Conservation (phyloP, 441 rosid species). For the Isatis lusitanica region DNA sequence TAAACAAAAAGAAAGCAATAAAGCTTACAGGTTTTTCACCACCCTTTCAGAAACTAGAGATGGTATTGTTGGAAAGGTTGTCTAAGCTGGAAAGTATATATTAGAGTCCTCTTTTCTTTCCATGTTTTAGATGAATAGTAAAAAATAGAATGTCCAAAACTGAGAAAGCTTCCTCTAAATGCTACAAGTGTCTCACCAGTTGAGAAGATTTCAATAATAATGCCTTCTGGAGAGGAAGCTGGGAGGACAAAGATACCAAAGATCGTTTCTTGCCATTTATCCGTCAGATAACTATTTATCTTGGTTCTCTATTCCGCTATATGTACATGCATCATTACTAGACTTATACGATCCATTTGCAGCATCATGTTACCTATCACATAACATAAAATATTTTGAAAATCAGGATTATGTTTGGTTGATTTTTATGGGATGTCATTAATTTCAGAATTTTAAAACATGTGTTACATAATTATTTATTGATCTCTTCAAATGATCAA, state of each 20-base stretch:
- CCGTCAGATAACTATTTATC: background rate
- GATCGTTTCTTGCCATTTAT: background rate
- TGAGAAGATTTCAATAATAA: background rate
- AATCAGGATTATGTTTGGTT: no score
- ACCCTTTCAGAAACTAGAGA: constrained; percentile 27
- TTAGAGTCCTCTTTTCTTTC: background rate
- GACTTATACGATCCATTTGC: background rate
- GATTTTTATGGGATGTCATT: no score
- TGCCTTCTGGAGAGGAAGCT: background rate
- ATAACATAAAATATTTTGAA: no score
- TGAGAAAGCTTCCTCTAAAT: constrained; percentile 27
- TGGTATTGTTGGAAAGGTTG: fast-evolving
- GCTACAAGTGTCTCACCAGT: background rate
- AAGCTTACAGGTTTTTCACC: background rate
- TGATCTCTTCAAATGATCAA: no score
- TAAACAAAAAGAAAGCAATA: background rate
- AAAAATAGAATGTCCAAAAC: background rate
- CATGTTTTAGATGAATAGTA: background rate
- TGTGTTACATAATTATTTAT: no score
- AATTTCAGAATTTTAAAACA: no score
- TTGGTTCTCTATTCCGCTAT: background rate
- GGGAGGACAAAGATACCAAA: constrained; percentile 7
- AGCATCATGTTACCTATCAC: no score
- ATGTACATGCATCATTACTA: background rate
- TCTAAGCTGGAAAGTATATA: constrained; percentile 16